Conservation (phyloP, 2,329 filamentous ascomycete genomes). For the Fusarium phyllophilum region DNA sequence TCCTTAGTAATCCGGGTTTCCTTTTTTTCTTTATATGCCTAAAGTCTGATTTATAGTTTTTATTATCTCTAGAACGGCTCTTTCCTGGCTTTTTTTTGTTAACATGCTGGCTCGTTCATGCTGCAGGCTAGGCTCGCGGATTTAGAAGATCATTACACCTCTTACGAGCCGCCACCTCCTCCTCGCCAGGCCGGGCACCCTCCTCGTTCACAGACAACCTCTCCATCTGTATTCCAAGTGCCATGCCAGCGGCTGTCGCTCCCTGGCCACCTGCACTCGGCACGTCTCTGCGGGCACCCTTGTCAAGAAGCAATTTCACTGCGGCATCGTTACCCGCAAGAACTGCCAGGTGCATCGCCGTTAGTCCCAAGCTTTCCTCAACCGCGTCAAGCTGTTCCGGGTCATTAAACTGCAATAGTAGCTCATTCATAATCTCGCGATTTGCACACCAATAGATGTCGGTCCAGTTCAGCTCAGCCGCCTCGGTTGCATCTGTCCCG, state of each 20-base stretch:
- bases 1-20: too few species aligned
- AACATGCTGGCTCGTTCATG: background rate
- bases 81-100: too few species aligned
- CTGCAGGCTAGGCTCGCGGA: background rate
- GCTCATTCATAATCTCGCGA: background rate
- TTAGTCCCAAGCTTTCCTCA: background rate
- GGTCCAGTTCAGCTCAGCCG: background rate
- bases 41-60: too few species aligned
- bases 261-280: background rate
- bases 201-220: background rate
- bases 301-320: background rate
- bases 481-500: background rate
- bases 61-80: too few species aligned
- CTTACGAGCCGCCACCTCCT: background rate
- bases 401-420: fast-evolving
- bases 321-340: background rate
- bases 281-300: background rate
- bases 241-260: background rate
- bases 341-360: background rate
- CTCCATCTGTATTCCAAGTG: background rate
- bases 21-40: too few species aligned
- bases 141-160: background rate
- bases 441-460: background rate
- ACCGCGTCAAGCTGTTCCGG: background rate
- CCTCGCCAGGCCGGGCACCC: fast-evolving